Evolutionary conservation across 1,139 yeast species (phyloP).

Genomic region (Suhomyces maxii): DNA sequence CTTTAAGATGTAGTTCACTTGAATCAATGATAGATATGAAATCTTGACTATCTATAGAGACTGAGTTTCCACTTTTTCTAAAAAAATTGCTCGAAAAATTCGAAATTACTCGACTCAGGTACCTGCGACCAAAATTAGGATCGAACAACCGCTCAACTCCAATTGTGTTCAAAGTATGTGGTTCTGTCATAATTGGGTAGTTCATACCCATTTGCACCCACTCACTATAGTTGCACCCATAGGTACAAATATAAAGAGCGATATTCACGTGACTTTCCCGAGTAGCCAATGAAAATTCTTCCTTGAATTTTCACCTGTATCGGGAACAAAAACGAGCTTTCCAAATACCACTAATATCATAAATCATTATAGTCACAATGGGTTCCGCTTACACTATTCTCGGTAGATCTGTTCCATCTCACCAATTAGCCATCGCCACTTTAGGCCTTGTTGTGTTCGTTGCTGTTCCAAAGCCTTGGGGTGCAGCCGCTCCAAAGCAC

Average conservation of each 20-base stretch:
- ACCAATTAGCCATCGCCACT: slow-evolving; percentile 69
- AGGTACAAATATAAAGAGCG: background rate
- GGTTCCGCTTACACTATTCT: slow-evolving; percentile 78
- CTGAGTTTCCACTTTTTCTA: background rate
- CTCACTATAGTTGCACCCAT: background rate
- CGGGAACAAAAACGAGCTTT: slow-evolving; percentile 3
- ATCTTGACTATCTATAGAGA: too few species aligned
- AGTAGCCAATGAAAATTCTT: slow-evolving; percentile 13
- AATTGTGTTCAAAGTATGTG: slow-evolving; percentile 2
- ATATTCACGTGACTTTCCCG: slow-evolving; percentile 8
- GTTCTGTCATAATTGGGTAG: background rate
- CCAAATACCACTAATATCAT: background rate
- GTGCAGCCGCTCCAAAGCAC: slow-evolving; percentile 48
- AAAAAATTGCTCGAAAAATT: background rate
- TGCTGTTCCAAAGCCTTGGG: slow-evolving; percentile 74
- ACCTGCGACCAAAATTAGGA: background rate
- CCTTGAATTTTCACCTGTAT: slow-evolving; percentile 2
- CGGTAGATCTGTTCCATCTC: slow-evolving; percentile 76
- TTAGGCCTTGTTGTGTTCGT: slow-evolving; percentile 59
- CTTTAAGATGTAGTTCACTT: background rate
- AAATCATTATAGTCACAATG: slow-evolving; percentile 40
- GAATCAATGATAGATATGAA: background rate
- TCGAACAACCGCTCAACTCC: background rate
- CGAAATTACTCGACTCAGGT: background rate
- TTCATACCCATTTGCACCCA: background rate